Evolutionary conservation across 345 rosid genomes (phyloP), one percentile per base, ranked within the genome.

Genomic region (Lumnitzera littorea): DNA sequence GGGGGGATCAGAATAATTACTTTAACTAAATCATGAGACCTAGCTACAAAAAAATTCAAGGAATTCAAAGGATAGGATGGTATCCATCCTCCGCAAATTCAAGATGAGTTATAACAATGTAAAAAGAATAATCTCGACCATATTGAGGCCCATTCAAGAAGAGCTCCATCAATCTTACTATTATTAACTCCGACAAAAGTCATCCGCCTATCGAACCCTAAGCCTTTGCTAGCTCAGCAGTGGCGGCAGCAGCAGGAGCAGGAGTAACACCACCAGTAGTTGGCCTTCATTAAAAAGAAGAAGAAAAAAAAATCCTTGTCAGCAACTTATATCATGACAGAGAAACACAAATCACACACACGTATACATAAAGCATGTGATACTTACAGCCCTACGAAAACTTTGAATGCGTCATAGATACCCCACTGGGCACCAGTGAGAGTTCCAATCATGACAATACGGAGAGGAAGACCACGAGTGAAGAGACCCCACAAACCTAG

Each of bases 371-470:
- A 48, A 36, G 64, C 36, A 41, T 3, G 12, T 14, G 15, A n/a
- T 62, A 81, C 99, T 87, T 82, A 94, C 99, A 86, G 72, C 57
- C 99, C 99, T 65, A 86, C 86, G 62, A 80, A 84, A 60, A 90
- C 99, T 84, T 90, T 90, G 74, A 84, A 84, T 48, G 96, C 76
- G 69, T 94, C 99, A 55, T 94, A 94, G 80, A 94, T 83, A 47
- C 75, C 91, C 99, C 99, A 94, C 60, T 94, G 95, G 1, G 89
- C 84, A 62, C 95, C 96, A 2, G 97, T 94, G 25, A 94, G 96
- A 50, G 99, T 87, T 74, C 99, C 97, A 0, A 94, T 81, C 97
- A 94, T 94, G 70, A 90, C 75, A 61, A 94, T 88, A 31, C 96
- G 91, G 50, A 87, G 95, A 46, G 99, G 97, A 72, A 94, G 96